A percentile compares a stretch with the other conserved stretches of the same genome.
Evolutionary conservation across 2,329 filamentous ascomycete species (phyloP).

Genomic region (Fusarium secorum): DNA sequence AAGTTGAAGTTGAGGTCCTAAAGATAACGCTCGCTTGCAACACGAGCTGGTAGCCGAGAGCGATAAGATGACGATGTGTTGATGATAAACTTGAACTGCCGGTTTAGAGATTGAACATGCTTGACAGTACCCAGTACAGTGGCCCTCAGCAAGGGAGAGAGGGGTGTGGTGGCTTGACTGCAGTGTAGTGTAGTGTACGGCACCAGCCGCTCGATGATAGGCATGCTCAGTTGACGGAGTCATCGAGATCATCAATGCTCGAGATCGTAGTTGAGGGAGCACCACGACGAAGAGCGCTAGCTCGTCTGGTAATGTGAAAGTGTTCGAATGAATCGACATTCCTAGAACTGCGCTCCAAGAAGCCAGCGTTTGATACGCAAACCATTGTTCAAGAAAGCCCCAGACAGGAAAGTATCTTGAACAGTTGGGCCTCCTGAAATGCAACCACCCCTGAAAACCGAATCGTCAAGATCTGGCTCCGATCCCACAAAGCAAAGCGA

Average conservation of each 20-base stretch:
- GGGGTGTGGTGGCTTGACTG: background rate
- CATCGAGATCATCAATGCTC: background rate
- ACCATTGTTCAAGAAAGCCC: background rate
- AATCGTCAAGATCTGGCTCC: background rate
- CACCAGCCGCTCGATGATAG: background rate
- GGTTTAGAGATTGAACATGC: slow-evolving; percentile 1
- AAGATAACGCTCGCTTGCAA: slow-evolving; percentile 1
- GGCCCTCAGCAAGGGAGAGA: background rate
- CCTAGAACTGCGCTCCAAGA: background rate
- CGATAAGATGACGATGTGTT: background rate
- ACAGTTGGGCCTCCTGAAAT: background rate
- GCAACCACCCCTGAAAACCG: background rate
- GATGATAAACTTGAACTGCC: background rate
- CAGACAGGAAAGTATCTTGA: background rate
- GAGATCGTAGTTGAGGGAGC: background rate
- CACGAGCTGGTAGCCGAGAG: slow-evolving; percentile 3
- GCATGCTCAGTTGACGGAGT: background rate
- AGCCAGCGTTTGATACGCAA: background rate
- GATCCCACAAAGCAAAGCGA: slow-evolving; percentile 15
- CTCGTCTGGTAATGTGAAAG: background rate
- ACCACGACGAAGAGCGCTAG: background rate
- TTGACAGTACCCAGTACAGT: background rate
- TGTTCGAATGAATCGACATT: background rate
- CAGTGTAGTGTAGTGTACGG: slow-evolving; percentile 1
- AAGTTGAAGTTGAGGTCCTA: background rate